phyloP scores from a whole-genome alignment of 768 basidiomycete species.

The Lactarius sanguifluus region DNA sequence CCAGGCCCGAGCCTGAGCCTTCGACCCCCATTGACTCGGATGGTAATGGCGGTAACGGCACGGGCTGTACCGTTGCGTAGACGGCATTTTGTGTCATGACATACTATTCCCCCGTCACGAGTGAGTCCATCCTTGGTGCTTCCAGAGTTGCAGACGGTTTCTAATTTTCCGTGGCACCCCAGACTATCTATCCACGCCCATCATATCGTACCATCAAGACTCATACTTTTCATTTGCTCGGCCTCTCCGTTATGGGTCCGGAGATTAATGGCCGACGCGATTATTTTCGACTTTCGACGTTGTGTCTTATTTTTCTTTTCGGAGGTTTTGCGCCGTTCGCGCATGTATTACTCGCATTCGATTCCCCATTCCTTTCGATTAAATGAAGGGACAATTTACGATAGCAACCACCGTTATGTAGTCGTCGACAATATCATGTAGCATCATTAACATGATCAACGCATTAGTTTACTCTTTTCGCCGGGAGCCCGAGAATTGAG shows the following conservation, averaged over 20 bases:
- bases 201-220: neutral
- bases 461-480: neutral
- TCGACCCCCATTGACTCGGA: conserved; percentile 4
- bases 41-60: no score
- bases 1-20: neutral
- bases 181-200: neutral
- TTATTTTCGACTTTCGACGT: neutral
- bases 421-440: conserved; percentile 2
- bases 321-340: neutral
- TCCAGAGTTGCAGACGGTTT: neutral
- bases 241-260: neutral
- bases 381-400: neutral
- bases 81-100: neutral
- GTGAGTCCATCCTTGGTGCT: neutral
- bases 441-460: neutral
- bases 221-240: neutral
- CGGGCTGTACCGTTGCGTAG: conserved; percentile 3
- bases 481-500: neutral
- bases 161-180: neutral
- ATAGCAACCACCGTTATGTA: neutral
- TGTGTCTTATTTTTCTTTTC: neutral
- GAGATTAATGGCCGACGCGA: neutral
- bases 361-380: neutral
- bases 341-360: neutral
- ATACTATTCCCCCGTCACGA: neutral